Evolutionary conservation across 805 yeast genomes (phyloP), one percentile per base, ranked within the genome.

Genomic region (Pichia cephalocereana): DNA sequence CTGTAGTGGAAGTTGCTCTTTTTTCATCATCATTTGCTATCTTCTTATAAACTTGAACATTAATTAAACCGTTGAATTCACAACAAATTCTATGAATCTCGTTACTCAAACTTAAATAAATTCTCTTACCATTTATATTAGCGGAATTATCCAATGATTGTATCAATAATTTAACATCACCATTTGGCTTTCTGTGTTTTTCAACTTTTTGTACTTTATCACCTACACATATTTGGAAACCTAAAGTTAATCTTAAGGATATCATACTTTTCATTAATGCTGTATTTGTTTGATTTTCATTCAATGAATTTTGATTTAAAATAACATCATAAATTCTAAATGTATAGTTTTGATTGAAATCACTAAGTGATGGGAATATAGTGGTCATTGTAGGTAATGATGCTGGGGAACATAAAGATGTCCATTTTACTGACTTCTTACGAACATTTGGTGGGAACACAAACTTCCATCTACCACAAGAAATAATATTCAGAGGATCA

Each of bases 371-470:
- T 0, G 98, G 97, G 57, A 90, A 90, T 10, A 83, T 72, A 2
- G 84, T 78, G 0, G 95, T 80, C 2, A 88, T 80, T 0, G 86
- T 69, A 0, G 99, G 99, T 27, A 93, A 69, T 8, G 95, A 83
- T 0, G 98, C 97, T 0, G 99, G 99, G 0, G 96, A 80, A 14
- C 89, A 83, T 46, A 95, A 72, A 0, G 98, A 90, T 46, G 87
- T 77, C 99, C 99, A 93, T 60, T 90, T 90, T 45, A 90, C 82
- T 15, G 82, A 70, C 56, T 78, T 77, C 46, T 86, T 70, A 46
- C 75, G 79, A 15, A 82, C 79, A 40, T 77, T 76, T 14, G 76
- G 75, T 0, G 98, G 96, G 56, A 87, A 87, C 1, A 89, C 95
- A 64, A 85, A 88, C 48, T 82, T 82, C 99, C 99, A 93, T 49